Conservation (phyloP, 2,329 filamentous ascomycete species). For the Trichoderma harzianum region DNA sequence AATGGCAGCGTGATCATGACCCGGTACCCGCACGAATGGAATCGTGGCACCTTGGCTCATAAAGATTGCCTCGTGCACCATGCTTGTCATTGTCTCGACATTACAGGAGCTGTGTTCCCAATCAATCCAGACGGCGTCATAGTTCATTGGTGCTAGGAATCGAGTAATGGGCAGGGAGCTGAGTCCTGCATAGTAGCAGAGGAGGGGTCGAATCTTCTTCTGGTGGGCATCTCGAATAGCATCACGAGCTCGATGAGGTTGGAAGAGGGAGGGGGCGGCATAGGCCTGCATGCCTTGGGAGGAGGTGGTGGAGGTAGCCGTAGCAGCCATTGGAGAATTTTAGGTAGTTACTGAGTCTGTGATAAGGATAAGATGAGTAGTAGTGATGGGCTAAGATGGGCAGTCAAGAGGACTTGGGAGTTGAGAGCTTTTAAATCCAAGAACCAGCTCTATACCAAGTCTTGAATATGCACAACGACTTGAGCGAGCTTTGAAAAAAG, state of each 20-base stretch:
- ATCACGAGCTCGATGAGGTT: conserved; percentile 43
- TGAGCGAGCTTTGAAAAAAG: background rate
- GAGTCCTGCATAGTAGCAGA: conserved; percentile 42
- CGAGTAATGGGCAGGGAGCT: conserved; percentile 39
- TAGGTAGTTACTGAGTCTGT: background rate
- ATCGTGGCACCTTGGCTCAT: conserved; percentile 45
- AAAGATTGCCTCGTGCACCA: conserved; percentile 46
- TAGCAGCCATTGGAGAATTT: background rate
- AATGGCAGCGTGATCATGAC: conserved; percentile 46
- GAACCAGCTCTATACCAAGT: background rate
- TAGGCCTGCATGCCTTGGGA: conserved; percentile 4
- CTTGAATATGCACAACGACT: fast-evolving
- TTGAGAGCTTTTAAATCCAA: background rate
- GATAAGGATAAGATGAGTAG: background rate
- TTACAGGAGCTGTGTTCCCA: conserved; percentile 46
- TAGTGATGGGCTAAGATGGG: background rate
- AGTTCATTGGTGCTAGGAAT: conserved; percentile 41
- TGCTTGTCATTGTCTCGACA: conserved; percentile 48
- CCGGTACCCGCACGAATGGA: conserved; percentile 43
- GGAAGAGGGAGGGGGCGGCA: conserved; percentile 41
- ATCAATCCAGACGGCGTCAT: conserved; percentile 44
- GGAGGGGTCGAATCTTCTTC: conserved; percentile 42
- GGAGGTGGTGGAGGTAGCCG: background rate
- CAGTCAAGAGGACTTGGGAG: background rate
- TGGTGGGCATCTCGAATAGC: conserved; percentile 45